Evolutionary conservation across 306 rosid genomes (phyloP).

Genomic region (Rosa persica): DNA sequence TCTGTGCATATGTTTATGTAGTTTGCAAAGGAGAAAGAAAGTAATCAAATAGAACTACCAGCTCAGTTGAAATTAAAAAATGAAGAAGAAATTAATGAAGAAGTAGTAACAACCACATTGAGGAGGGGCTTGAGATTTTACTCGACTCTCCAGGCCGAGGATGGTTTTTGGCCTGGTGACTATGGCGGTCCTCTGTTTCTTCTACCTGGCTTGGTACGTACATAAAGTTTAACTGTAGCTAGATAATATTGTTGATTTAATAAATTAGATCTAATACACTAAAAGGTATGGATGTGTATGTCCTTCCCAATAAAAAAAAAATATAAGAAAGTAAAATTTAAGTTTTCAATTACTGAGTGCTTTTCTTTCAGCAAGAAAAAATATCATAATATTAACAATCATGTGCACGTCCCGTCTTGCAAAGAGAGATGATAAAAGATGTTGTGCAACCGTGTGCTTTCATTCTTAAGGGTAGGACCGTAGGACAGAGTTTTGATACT

Average conservation of each 20-base stretch:
- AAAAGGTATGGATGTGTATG: too few relatives aligned
- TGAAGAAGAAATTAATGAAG: slow-evolving; percentile 36
- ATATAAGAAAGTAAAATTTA: too few relatives aligned
- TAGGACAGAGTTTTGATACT: too few relatives aligned
- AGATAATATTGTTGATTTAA: background rate
- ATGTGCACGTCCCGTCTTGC: too few relatives aligned
- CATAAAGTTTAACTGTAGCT: background rate
- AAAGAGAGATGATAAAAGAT: too few relatives aligned
- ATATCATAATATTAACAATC: too few relatives aligned
- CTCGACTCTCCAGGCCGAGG: slow-evolving; percentile 49
- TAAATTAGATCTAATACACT: too few relatives aligned
- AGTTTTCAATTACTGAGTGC: too few relatives aligned
- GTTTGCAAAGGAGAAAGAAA: slow-evolving; percentile 48
- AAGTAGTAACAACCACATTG: slow-evolving; percentile 33
- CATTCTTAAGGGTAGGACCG: too few relatives aligned
- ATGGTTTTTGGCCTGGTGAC: slow-evolving; percentile 87
- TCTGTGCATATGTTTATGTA: background rate
- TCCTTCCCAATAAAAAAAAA: too few relatives aligned
- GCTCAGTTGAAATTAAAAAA: slow-evolving; percentile 11
- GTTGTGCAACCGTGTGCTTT: too few relatives aligned
- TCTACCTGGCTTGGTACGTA: slow-evolving; percentile 63
- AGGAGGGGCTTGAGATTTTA: slow-evolving; percentile 48
- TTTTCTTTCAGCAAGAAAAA: too few relatives aligned
- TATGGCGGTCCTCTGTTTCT: slow-evolving; percentile 78
- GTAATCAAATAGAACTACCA: background rate